phyloP scores from a whole-genome alignment of 169 alveolate genomes.

The Sarcocystis neurona region DNA sequence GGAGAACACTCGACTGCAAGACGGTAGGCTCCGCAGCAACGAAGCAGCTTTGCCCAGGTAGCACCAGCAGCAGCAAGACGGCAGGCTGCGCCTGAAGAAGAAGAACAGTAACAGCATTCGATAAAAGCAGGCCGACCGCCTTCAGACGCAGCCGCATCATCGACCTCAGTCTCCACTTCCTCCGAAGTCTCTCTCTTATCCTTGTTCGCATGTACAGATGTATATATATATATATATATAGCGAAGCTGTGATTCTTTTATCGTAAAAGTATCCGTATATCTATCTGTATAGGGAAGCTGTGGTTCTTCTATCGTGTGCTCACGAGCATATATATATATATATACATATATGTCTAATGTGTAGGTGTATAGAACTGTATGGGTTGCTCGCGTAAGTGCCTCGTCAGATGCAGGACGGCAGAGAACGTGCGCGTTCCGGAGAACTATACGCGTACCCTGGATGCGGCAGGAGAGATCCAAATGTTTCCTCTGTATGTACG shows the following conservation, averaged over 20 bases:
- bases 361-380: background rate
- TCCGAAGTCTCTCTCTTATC: too few species aligned
- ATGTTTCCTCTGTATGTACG: background rate
- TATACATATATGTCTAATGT: too few species aligned
- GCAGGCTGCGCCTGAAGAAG: background rate
- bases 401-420: background rate
- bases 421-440: background rate
- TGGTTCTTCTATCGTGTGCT: too few species aligned
- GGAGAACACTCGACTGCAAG: background rate
- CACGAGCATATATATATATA: too few species aligned
- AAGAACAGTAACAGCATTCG: background rate
- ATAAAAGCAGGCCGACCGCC: background rate
- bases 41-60: background rate
- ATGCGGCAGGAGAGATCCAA: background rate
- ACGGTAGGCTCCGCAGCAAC: background rate
- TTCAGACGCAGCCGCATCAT: background rate
- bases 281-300: too few species aligned
- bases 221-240: too few species aligned
- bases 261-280: too few species aligned
- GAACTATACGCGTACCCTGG: background rate
- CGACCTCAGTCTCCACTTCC: background rate
- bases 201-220: too few species aligned
- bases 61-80: too few species aligned
- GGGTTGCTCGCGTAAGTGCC: background rate
- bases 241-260: too few species aligned